phyloP scores from a whole-genome alignment of 208 protist genomes.

The Trypanosomatidae sp. region DNA sequence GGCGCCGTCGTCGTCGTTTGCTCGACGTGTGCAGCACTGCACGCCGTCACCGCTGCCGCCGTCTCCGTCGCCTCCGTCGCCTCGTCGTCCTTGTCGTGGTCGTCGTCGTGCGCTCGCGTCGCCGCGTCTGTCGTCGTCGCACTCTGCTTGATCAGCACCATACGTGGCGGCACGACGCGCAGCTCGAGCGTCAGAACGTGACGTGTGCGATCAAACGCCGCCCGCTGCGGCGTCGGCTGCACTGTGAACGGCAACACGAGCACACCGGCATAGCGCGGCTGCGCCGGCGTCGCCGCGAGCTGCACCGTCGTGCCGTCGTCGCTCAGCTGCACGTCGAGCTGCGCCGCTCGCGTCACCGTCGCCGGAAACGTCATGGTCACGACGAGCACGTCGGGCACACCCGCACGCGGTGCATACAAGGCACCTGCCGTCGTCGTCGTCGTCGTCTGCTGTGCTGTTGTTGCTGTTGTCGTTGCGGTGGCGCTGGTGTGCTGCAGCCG shows the following conservation, averaged over 20 bases:
- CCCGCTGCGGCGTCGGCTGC: slow-evolving; percentile 30
- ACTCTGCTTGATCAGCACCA: slow-evolving; percentile 9
- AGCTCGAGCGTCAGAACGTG: slow-evolving; percentile 56
- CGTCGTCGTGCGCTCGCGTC: not conserved
- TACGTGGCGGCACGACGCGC: slow-evolving; percentile 54
- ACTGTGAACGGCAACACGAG: slow-evolving; percentile 73
- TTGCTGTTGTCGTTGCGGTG: too few relatives aligned
- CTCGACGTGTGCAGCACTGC: too few relatives aligned
- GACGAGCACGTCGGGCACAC: slow-evolving; percentile 64
- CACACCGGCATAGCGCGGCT: slow-evolving; percentile 32
- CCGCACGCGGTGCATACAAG: too few relatives aligned
- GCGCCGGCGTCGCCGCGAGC: slow-evolving; percentile 22
- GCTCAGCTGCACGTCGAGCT: slow-evolving; percentile 37
- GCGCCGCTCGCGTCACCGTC: slow-evolving; percentile 19
- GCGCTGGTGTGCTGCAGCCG: slow-evolving; percentile 1
- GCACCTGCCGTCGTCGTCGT: too few relatives aligned
- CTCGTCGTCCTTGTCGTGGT: not conserved
- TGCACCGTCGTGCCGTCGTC: slow-evolving; percentile 37
- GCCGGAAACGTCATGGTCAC: slow-evolving; percentile 62
- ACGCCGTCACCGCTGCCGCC: not conserved
- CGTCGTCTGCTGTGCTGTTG: too few relatives aligned
- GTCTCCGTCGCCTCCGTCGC: not conserved
- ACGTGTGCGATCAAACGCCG: slow-evolving; percentile 41
- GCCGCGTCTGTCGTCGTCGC: slow-evolving; percentile 23
- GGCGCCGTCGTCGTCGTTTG: too few relatives aligned